Evolutionary conservation across 2,329 filamentous ascomycete genomes (phyloP), one percentile per base, ranked within the genome.

Genomic region (Chrysoporthe puriensis): DNA sequence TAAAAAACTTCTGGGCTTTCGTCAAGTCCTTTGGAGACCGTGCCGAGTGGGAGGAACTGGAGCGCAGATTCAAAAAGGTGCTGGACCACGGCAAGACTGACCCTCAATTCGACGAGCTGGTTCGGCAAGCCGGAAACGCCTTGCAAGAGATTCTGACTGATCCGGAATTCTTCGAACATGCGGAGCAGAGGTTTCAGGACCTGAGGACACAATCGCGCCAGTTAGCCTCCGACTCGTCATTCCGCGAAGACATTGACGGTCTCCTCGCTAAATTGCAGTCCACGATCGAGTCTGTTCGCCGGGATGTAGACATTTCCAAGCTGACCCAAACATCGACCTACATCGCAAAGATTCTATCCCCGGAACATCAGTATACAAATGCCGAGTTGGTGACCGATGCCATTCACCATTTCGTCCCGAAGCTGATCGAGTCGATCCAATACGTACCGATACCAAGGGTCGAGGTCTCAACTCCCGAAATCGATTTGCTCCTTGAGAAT

Each of bases 401-500:
- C 3, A 84, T 93, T 72, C 91, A 95, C 68, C 88, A 95, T 14
- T 94, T 97, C 75, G 83, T 96, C 5, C 95, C 95, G 0, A 81
- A 93, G 14, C 74, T 94, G 4, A 86, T 97, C 67, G 85, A 92
- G 71, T 87, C 88, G 2, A 84, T 98, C 43, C 94, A 97, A 76
- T 94, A 93, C 78, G 82, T 98, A 4, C 95, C 95, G 0, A 96
- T 98, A 63, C 94, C 94, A 0, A 90, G 95, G 4, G 79, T 97
- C n/a, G 95, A 97, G 77, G 83, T 97, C 5, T 91, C 92, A 0
- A 91, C 90, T 3, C 94, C 94, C 0, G 89, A 92, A 44, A 84
- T 97, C 65, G 94, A 97, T 73, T 85, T 98, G 5, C 82, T 98
- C 0, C 81, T 98, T 2, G 95, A 98, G 76, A 97, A 97, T 71